Conservation (phyloP, 768 basidiomycete species). For the Neoboletus magnificus region DNA sequence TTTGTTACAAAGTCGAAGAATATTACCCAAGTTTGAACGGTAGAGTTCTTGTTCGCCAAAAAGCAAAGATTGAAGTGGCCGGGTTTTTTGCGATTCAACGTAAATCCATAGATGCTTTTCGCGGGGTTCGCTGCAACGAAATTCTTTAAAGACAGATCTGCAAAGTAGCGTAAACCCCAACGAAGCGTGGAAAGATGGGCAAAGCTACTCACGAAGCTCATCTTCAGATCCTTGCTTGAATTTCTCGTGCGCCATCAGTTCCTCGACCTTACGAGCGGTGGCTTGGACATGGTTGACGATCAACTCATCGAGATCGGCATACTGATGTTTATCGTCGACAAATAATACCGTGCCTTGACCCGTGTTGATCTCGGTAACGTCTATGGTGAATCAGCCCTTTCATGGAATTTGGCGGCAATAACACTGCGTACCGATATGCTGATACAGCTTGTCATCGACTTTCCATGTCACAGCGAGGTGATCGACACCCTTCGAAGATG, state of each 20-base stretch:
- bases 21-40: slow-evolving; percentile 86
- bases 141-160: slow-evolving; percentile 86
- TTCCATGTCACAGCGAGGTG: slow-evolving; percentile 99
- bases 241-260: slow-evolving; percentile 93
- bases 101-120: slow-evolving; percentile 95
- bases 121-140: slow-evolving; percentile 91
- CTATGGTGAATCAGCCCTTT: slow-evolving; percentile 36
- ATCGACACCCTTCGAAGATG: slow-evolving; percentile 89
- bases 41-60: slow-evolving; percentile 85
- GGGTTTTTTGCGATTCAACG: slow-evolving; percentile 81
- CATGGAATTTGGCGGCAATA: background rate
- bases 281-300: slow-evolving; percentile 96
- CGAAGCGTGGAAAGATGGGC: background rate
- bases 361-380: slow-evolving; percentile 78
- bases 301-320: slow-evolving; percentile 93
- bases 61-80: slow-evolving; percentile 95
- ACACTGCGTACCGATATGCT: slow-evolving; percentile 79
- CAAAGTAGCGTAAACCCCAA: background rate
- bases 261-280: slow-evolving; percentile 89
- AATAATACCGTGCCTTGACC: slow-evolving; percentile 68
- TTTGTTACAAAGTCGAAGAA: background rate
- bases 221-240: slow-evolving; percentile 87
- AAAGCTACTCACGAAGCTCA: slow-evolving; percentile 73
- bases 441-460: slow-evolving; percentile 92
- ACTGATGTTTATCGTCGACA: slow-evolving; percentile 75